Evolutionary conservation across 768 basidiomycete species (phyloP), one percentile per base, ranked within the genome.

Genomic region (Lactifluus rugatus): DNA sequence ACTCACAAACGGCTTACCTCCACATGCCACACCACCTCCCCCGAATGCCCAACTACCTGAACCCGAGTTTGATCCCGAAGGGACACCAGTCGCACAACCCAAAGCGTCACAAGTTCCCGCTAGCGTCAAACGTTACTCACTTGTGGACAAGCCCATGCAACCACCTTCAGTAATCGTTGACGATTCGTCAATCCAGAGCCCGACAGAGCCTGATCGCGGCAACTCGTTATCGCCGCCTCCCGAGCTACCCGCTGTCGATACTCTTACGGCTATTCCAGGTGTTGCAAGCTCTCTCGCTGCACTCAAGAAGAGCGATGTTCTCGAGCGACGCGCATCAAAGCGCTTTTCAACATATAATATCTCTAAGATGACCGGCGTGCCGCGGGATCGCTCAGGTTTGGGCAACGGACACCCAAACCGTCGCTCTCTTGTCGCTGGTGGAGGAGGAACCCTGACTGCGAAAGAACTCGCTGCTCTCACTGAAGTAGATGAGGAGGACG

Each of bases 281-380:
- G 81, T 89, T 25, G 88, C 87, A 52, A 81, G 82, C 66, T 87
- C 90, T 5, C 78, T 98, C 10, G 92, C 90, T 7, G 93, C 93
- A 8, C 77, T 99, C 47, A 87, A 94, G 71, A 84, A 87, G 66
- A 84, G 81, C 51, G 93, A 94, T 64, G 79, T 83, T 0, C 79
- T 98, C 39, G 91, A 93, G 65, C 82, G 95, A 21, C 79, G 95
- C 47, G 95, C 95, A 17, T 93, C 90, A 21, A 97, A 97, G 69
- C 88, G 96, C 0, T 98, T 93, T 73, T 96, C 93, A 44, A 85
- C 85, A 1, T 98, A 95, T 69, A 90, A 93, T 62, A 88, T 97
- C 66, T 84, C 87, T 48, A 94, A 94, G 73, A 94, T 98, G 86
- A 85, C 91, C 3, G 83, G 85, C 16, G 74, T 78, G 19, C 73